A percentile compares a stretch with the other conserved stretches of the same genome.
Conservation (phyloP, 768 basidiomycete species). For the Antrodiella citrinella region DNA sequence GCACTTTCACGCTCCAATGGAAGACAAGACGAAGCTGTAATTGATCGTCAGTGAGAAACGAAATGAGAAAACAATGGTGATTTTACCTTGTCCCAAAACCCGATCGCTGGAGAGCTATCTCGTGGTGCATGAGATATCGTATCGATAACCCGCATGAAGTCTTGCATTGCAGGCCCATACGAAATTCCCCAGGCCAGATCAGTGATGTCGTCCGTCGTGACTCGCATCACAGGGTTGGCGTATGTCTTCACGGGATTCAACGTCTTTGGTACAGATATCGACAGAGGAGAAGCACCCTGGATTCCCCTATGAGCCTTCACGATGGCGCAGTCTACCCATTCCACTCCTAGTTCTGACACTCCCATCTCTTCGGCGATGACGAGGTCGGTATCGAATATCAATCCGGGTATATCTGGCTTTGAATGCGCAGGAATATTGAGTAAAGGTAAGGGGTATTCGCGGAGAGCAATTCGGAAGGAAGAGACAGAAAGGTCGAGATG, state of each 20-base stretch:
- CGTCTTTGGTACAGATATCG: constrained; percentile 72
- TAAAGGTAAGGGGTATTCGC: constrained; percentile 87
- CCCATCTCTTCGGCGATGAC: constrained; percentile 88
- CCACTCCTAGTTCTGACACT: constrained; percentile 44
- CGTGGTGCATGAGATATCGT: constrained; percentile 67
- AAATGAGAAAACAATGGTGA: background rate
- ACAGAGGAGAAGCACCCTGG: constrained; percentile 43
- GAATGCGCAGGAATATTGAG: constrained; percentile 56
- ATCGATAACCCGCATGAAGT: constrained; percentile 77
- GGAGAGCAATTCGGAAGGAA: constrained; percentile 53
- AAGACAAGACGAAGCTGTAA: constrained; percentile 64
- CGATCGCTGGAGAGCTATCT: constrained; percentile 76
- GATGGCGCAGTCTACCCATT: constrained; percentile 66
- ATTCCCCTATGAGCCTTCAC: constrained; percentile 47
- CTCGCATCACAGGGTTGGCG: constrained; percentile 61
- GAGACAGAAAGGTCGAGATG: constrained; percentile 64
- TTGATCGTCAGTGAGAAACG: no score
- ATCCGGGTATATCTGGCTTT: constrained; percentile 32
- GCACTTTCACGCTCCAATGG: constrained; percentile 70
- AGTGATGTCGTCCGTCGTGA: constrained; percentile 58
- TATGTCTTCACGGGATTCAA: constrained; percentile 96
- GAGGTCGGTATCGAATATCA: constrained; percentile 67
- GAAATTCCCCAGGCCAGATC: constrained; percentile 87
- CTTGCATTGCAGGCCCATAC: constrained; percentile 79
- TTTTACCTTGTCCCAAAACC: constrained; percentile 95